Evolutionary conservation across 2,329 filamentous ascomycete genomes (phyloP).

Genomic region (Aspergillus sp.): DNA sequence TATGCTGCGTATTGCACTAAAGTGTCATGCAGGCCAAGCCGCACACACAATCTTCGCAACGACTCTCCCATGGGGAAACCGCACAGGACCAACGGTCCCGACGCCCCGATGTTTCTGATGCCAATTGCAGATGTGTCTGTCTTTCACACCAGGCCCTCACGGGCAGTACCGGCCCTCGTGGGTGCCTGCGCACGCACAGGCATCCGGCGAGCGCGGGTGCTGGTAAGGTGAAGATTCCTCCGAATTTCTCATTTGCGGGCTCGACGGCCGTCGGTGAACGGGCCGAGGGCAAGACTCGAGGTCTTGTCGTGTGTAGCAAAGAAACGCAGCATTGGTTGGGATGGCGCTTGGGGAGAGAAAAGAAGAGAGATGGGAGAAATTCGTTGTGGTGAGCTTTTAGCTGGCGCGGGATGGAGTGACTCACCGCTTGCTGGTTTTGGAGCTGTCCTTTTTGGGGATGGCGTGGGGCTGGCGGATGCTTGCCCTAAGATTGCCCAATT

Average conservation of each 20-base stretch:
- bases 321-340: slow-evolving; percentile 93
- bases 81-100: slow-evolving; percentile 26
- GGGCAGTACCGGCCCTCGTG: slow-evolving; percentile 58
- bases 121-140: slow-evolving; percentile 70
- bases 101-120: slow-evolving; percentile 86
- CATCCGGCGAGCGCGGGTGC: slow-evolving; percentile 40
- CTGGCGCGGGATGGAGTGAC: slow-evolving; percentile 3
- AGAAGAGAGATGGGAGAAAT: slow-evolving; percentile 23
- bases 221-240: slow-evolving; percentile 77
- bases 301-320: slow-evolving; percentile 72
- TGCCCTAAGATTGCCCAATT: background rate
- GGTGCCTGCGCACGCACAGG: slow-evolving; percentile 6
- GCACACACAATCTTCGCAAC: slow-evolving; percentile 88
- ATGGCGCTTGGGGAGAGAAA: slow-evolving; percentile 65
- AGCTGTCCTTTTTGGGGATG: background rate
- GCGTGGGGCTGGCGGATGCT: slow-evolving; percentile 15
- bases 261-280: slow-evolving; percentile 7
- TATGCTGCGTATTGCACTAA: slow-evolving; percentile 96
- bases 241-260: slow-evolving; percentile 94
- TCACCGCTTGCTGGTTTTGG: slow-evolving; percentile 17
- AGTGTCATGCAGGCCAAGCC: slow-evolving; percentile 59
- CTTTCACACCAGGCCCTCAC: slow-evolving; percentile 79
- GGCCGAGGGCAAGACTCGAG: slow-evolving; percentile 16
- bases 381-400: slow-evolving; percentile 3
- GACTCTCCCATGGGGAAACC: slow-evolving; percentile 78